Conservation (phyloP, 2,329 filamentous ascomycete species). For the Aspergillus aculeatinus region DNA sequence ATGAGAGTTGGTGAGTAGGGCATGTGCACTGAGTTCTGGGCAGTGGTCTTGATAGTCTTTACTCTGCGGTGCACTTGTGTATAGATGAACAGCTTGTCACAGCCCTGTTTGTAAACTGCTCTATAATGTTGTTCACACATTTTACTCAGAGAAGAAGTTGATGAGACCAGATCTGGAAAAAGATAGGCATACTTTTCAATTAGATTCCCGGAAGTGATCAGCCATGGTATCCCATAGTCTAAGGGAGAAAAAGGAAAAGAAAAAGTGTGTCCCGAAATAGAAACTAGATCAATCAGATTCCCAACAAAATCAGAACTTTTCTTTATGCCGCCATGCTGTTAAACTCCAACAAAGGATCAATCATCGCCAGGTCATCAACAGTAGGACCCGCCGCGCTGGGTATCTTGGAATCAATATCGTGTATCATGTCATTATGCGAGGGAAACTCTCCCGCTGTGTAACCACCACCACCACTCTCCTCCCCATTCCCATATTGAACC, state of each 20-base stretch:
- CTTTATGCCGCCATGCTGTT: constrained; percentile 26
- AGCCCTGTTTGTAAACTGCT: no score
- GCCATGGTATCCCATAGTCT: background rate
- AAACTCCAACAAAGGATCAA: constrained; percentile 36
- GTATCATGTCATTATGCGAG: constrained; percentile 29
- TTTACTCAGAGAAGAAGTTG: no score
- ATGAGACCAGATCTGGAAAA: no score
- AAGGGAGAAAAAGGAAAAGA: background rate
- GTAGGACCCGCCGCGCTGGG: constrained; percentile 15
- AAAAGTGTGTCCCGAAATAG: background rate
- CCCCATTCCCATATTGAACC: background rate
- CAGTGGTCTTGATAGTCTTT: no score
- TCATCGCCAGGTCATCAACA: constrained; percentile 33
- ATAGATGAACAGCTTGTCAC: no score
- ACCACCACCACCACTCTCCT: background rate
- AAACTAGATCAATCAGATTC: background rate
- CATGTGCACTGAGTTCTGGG: background rate
- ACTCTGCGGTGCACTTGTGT: no score
- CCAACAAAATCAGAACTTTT: no score
- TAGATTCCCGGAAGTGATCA: no score
- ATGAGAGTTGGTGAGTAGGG: background rate
- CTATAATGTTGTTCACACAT: no score
- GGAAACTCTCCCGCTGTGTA: background rate
- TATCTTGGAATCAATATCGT: constrained; percentile 29
- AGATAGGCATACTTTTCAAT: background rate